A percentile compares a stretch with the other conserved stretches of the same genome.
These are phyloP conservation scores for Acanthamoeba lenticulata DNA, from an alignment of 208 protist genomes.

Conservation along the genomic window DNA sequence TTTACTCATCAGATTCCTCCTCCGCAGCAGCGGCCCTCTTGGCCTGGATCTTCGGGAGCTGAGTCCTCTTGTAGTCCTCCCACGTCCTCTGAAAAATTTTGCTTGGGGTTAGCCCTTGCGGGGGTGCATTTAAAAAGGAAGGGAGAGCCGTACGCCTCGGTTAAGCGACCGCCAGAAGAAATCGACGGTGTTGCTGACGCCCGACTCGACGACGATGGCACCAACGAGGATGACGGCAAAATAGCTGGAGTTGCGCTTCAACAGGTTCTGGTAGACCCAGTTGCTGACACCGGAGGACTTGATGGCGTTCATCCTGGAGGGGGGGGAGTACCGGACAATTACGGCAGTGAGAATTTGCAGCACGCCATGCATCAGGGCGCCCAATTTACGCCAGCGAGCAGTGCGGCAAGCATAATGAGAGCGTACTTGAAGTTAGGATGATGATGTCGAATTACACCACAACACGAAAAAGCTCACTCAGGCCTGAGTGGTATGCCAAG, in stretches of 20 bases:
- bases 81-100: constrained; percentile 42
- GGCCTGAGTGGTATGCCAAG: not conserved
- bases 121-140: not conserved
- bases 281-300: constrained; percentile 1
- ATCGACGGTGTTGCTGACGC: not conserved
- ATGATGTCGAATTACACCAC: not conserved
- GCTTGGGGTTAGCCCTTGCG: not conserved
- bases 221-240: constrained; percentile 37
- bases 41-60: constrained; percentile 36
- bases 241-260: constrained; percentile 66
- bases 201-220: constrained; percentile 6
- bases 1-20: constrained; percentile 42
- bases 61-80: constrained; percentile 16
- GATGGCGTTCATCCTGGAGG: not conserved
- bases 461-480: too few relatives aligned
- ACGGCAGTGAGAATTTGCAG: not conserved
- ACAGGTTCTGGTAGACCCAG: constrained; percentile 60
- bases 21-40: constrained; percentile 9
- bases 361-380: too few relatives aligned
- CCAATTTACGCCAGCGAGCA: too few relatives aligned
- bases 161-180: not conserved
- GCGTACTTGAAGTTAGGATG: not conserved
- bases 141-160: not conserved
- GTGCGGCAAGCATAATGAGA: too few relatives aligned
- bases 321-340: not conserved